These are phyloP conservation scores for Jatropha multifida DNA, from an alignment of 441 rosid genomes.

Conservation along the genomic window DNA sequence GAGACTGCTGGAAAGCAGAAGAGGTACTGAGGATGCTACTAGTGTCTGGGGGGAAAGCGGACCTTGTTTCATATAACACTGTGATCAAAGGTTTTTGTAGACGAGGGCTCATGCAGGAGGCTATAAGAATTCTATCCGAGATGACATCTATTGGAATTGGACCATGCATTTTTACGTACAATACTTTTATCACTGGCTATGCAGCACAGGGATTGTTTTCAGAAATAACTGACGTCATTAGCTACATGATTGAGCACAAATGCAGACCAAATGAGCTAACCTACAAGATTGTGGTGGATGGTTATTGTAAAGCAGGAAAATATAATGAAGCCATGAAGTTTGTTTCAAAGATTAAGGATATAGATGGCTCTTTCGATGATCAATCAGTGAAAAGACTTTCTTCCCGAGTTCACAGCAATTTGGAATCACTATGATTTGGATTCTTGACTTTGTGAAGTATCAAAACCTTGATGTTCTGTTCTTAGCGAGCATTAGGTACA, in stretches of 20 bases:
- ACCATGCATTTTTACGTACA: conserved; percentile 86
- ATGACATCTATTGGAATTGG: conserved; percentile 67
- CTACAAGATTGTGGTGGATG: conserved; percentile 81
- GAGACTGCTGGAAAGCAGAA: conserved; percentile 88
- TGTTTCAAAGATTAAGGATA: conserved; percentile 57
- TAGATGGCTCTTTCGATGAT: conserved; percentile 52
- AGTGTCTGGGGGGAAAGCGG: conserved; percentile 51
- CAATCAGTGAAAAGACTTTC: conserved; percentile 53
- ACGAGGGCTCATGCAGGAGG: conserved; percentile 79
- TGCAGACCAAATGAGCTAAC: conserved; percentile 79
- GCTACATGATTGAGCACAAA: conserved; percentile 62
- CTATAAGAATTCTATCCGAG: conserved; percentile 63
- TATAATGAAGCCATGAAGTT: conserved; percentile 79
- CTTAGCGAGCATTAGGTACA: background rate
- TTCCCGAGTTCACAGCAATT: conserved; percentile 50
- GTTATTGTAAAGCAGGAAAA: conserved; percentile 65
- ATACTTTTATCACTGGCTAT: conserved; percentile 78
- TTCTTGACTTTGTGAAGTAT: conserved; percentile 25
- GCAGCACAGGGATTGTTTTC: conserved; percentile 60
- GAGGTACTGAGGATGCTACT: conserved; percentile 58
- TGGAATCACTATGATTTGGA: conserved; percentile 49
- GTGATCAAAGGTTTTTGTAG: conserved; percentile 94
- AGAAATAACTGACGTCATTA: conserved; percentile 66
- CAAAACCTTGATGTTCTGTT: background rate
- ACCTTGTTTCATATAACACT: conserved; percentile 81